Conservation (phyloP, 345 rosid species). For the Zanthoxylum bungeanum region DNA sequence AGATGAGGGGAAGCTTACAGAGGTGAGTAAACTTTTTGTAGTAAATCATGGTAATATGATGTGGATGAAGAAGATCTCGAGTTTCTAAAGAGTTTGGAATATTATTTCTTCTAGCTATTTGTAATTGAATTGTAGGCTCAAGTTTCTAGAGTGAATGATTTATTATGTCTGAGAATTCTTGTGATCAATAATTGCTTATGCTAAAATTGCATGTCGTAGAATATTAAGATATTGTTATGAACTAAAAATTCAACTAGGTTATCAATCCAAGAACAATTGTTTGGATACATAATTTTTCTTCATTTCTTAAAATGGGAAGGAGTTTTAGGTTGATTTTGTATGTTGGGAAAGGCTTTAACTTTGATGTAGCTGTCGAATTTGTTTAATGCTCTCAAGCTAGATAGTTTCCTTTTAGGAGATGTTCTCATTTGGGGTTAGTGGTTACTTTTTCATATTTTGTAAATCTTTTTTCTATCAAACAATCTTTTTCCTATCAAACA, state of each 20-base stretch:
- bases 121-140: neutral
- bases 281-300: neutral
- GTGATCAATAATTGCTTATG: neutral
- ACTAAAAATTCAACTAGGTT: neutral
- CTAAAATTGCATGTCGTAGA: neutral
- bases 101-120: slow-evolving; percentile 1
- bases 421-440: neutral
- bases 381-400: neutral
- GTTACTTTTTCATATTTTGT: neutral
- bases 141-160: neutral
- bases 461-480: neutral
- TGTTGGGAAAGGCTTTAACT: neutral
- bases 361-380: neutral
- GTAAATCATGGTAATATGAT: slow-evolving; percentile 4
- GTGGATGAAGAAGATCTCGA: neutral
- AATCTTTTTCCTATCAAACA: neutral
- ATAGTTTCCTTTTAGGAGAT: neutral
- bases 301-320: neutral
- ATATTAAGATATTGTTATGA: too few relatives aligned
- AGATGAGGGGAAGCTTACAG: slow-evolving; percentile 95
- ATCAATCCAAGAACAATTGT: neutral
- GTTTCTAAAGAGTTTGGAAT: neutral
- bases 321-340: neutral
- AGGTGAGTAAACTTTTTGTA: slow-evolving; percentile 47
- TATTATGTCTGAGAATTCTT: neutral